Evolutionary conservation across 208 protist species (phyloP).

Genomic region (Crithidia mellificae): DNA sequence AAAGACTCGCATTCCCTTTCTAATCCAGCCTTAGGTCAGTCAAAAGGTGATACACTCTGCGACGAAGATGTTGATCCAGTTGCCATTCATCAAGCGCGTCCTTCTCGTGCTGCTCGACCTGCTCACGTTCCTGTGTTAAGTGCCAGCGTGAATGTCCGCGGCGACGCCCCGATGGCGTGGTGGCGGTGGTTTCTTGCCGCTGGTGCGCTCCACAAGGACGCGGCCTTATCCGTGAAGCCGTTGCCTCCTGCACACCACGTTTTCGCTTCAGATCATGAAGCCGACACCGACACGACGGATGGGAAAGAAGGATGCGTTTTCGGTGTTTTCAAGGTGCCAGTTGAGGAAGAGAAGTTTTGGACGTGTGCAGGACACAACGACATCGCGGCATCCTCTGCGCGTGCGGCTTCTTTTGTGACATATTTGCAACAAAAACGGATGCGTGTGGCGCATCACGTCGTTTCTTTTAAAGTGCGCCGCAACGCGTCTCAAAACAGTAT

Average conservation of each 20-base stretch:
- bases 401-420: neutral
- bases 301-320: too few relatives aligned
- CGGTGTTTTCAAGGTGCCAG: neutral
- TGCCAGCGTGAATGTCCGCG: conserved; percentile 32
- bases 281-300: too few relatives aligned
- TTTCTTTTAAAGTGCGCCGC: conserved; percentile 18
- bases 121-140: conserved; percentile 2
- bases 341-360: neutral
- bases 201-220: neutral
- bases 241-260: too few relatives aligned
- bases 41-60: too few relatives aligned
- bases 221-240: neutral
- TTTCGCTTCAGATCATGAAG: too few relatives aligned
- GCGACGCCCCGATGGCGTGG: conserved; percentile 34
- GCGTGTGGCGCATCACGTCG: conserved; percentile 10
- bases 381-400: neutral
- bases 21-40: too few relatives aligned
- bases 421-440: conserved; percentile 8
- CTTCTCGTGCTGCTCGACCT: neutral
- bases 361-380: conserved; percentile 7
- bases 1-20: too few relatives aligned
- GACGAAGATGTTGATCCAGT: neutral
- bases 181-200: conserved; percentile 25
- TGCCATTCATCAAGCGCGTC: neutral
- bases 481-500: conserved; percentile 19